These are phyloP conservation scores for Suhomyces tanzawaensis DNA, from an alignment of 805 yeast genomes.

Conservation along the genomic window DNA sequence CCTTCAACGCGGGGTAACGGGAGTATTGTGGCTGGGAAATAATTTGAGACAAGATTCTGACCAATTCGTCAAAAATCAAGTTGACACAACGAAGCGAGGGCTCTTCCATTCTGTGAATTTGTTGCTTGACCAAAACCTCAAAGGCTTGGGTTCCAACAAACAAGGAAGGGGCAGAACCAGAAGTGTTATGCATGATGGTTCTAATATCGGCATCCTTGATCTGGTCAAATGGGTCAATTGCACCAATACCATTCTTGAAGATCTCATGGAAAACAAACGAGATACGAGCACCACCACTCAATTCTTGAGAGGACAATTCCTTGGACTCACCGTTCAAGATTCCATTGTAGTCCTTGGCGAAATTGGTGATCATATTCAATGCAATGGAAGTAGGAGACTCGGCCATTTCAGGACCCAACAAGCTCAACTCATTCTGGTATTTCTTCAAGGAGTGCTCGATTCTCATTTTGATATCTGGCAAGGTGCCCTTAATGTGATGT, in stretches of 20 bases:
- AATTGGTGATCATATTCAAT: conserved; percentile 86
- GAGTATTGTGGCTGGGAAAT: conserved; percentile 71
- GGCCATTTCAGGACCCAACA: conserved; percentile 84
- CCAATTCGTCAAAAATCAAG: conserved; percentile 90
- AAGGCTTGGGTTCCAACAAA: conserved; percentile 97
- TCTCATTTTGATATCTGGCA: conserved; percentile 89
- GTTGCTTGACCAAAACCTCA: conserved; percentile 57
- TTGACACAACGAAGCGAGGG: conserved; percentile 87
- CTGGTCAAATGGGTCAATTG: conserved; percentile 94
- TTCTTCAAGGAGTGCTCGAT: conserved; percentile 58
- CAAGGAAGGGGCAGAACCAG: conserved; percentile 92
- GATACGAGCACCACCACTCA: conserved; percentile 97
- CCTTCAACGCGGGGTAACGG: conserved; percentile 89
- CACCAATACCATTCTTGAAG: conserved; percentile 85
- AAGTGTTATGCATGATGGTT: conserved; percentile 93
- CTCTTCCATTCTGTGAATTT: conserved; percentile 86
- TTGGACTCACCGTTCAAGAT: conserved; percentile 89
- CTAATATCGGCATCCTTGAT: conserved; percentile 94
- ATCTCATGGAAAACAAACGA: conserved; percentile 96
- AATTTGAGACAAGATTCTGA: conserved; percentile 83
- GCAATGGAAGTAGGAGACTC: conserved; percentile 90
- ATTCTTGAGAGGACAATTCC: conserved; percentile 83
- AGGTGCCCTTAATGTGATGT: conserved; percentile 63
- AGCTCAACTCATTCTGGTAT: conserved; percentile 70
- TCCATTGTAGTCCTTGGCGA: conserved; percentile 86